Conservation (phyloP, 805 yeast species). For the Teunomyces cretensis region DNA sequence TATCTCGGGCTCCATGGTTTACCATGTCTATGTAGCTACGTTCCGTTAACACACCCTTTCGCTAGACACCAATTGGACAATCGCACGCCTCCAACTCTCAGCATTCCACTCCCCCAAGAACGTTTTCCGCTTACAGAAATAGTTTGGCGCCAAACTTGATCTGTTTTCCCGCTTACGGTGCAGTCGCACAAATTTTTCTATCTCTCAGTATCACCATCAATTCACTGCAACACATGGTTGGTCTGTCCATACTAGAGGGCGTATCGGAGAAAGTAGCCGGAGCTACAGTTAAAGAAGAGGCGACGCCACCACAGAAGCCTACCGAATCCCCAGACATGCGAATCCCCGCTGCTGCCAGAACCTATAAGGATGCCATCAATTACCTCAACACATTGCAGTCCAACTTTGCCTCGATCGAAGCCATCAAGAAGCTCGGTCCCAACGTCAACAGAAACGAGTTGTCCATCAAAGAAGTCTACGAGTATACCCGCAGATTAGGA, state of each 20-base stretch:
- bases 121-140: neutral
- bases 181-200: slow-evolving; percentile 3
- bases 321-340: slow-evolving; percentile 2
- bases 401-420: slow-evolving; percentile 86
- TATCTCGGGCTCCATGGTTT: too few species aligned
- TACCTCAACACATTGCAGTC: slow-evolving; percentile 88
- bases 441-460: slow-evolving; percentile 56
- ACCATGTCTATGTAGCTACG: too few species aligned
- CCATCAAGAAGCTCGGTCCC: slow-evolving; percentile 66
- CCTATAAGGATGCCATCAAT: slow-evolving; percentile 69
- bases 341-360: slow-evolving; percentile 12
- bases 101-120: too few species aligned
- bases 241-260: slow-evolving; percentile 2
- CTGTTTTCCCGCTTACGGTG: neutral
- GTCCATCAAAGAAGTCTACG: slow-evolving; percentile 78
- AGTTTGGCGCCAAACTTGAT: too few species aligned
- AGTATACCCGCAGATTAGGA: slow-evolving; percentile 40
- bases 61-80: too few species aligned
- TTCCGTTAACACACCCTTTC: too few species aligned
- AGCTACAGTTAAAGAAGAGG: slow-evolving; percentile 3
- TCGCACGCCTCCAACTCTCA: too few species aligned
- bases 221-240: slow-evolving; percentile 3
- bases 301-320: neutral
- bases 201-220: neutral
- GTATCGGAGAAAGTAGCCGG: slow-evolving; percentile 3